These are phyloP conservation scores for Aspergillus fijiensis DNA, from an alignment of 2,329 filamentous ascomycete species.

Conservation along the genomic window DNA sequence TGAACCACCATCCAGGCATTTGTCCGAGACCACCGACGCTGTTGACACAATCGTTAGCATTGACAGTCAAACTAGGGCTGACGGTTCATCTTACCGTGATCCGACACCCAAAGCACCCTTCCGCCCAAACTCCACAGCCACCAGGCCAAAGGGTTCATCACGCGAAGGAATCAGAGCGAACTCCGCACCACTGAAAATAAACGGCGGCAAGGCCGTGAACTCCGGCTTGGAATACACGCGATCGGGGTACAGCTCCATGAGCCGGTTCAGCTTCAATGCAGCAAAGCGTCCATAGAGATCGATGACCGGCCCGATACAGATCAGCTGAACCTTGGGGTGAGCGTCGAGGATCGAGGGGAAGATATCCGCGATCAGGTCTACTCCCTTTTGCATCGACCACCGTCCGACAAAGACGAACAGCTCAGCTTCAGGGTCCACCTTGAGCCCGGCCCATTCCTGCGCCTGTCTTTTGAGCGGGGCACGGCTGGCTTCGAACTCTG, in stretches of 20 bases:
- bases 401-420: conserved; percentile 67
- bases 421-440: conserved; percentile 60
- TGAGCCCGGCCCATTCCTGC: conserved; percentile 65
- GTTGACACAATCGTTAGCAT: not conserved
- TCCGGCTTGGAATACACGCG: conserved; percentile 65
- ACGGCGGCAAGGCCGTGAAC: conserved; percentile 65
- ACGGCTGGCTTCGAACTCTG: conserved; percentile 54
- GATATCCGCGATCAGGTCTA: conserved; percentile 66
- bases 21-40: conserved; percentile 64
- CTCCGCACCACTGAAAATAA: conserved; percentile 65
- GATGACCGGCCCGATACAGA: conserved; percentile 63
- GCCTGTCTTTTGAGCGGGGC: conserved; percentile 58
- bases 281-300: conserved; percentile 67
- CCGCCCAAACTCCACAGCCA: conserved; percentile 66
- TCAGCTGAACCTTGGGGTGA: conserved; percentile 59
- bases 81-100: conserved; percentile 34
- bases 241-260: conserved; percentile 64
- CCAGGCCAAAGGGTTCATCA: conserved; percentile 67
- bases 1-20: conserved; percentile 71
- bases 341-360: conserved; percentile 63
- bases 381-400: conserved; percentile 67
- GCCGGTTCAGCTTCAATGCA: conserved; percentile 60
- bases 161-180: conserved; percentile 67
- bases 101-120: conserved; percentile 67
- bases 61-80: not conserved